A percentile compares a stretch with the other conserved stretches of the same genome.
phyloP scores from a whole-genome alignment of 2,329 filamentous ascomycete genomes.

The Niveomyces coronatus region DNA sequence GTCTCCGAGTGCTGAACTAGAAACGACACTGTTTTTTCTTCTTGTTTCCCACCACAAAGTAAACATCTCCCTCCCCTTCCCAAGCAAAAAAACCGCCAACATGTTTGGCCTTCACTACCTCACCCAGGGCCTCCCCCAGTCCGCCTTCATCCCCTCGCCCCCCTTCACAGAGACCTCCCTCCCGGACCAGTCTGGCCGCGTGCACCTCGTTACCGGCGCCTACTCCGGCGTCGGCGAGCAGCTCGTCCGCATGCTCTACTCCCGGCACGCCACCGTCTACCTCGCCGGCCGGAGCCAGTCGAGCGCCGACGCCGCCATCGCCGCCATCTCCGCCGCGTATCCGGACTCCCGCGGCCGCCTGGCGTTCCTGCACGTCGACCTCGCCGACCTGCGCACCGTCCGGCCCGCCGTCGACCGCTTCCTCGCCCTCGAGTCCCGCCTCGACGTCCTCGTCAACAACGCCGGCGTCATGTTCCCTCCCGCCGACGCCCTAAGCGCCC shows the following conservation, averaged over 20 bases:
- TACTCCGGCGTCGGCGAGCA: constrained; percentile 34
- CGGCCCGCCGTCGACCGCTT: constrained; percentile 16
- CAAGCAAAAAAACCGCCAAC: not conserved
- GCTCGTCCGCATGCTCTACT: constrained; percentile 40
- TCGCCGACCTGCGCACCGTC: constrained; percentile 20
- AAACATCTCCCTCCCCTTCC: too few relatives aligned
- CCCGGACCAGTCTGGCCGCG: constrained; percentile 16
- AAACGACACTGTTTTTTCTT: too few relatives aligned
- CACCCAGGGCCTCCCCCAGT: constrained; percentile 7
- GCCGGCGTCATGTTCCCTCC: constrained; percentile 28
- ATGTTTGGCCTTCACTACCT: constrained; percentile 9
- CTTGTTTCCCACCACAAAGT: too few relatives aligned
- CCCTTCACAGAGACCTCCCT: constrained; percentile 6
- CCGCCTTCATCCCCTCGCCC: constrained; percentile 6
- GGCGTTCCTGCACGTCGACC: constrained; percentile 30
- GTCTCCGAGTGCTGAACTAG: too few relatives aligned
- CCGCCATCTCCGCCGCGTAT: constrained; percentile 21
- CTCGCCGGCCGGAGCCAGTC: constrained; percentile 33
- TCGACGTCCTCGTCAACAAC: constrained; percentile 29
- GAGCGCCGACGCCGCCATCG: constrained; percentile 31
- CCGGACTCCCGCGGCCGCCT: constrained; percentile 25
- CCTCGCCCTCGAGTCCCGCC: constrained; percentile 13
- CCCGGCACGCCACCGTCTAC: constrained; percentile 38
- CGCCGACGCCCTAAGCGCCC: constrained; percentile 21
- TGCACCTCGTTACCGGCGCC: constrained; percentile 35